phyloP scores from a whole-genome alignment of 805 yeast genomes.

The Nakazawaea holstii region DNA sequence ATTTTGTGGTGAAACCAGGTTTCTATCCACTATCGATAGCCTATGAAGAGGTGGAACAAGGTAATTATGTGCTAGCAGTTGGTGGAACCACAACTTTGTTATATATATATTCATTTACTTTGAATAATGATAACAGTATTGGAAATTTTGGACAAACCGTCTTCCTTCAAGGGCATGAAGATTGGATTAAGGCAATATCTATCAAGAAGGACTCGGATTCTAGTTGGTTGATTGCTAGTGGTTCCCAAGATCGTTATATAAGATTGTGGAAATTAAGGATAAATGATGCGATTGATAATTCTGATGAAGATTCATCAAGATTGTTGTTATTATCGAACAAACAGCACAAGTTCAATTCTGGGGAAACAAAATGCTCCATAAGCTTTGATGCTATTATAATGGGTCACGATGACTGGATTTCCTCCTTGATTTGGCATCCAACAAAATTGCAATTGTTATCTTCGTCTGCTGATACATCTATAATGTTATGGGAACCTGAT shows the following conservation, averaged over 20 bases:
- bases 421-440: slow-evolving; percentile 80
- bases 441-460: slow-evolving; percentile 59
- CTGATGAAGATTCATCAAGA: slow-evolving; percentile 48
- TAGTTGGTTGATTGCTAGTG: slow-evolving; percentile 72
- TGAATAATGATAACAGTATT: slow-evolving; percentile 12
- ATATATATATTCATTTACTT: slow-evolving; percentile 45
- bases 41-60: slow-evolving; percentile 23
- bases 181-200: slow-evolving; percentile 81
- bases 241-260: slow-evolving; percentile 89
- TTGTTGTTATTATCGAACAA: slow-evolving; percentile 62
- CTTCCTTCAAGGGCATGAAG: slow-evolving; percentile 83
- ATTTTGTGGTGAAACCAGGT: slow-evolving; percentile 34
- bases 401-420: slow-evolving; percentile 99
- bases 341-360: slow-evolving; percentile 53
- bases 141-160: slow-evolving; percentile 36
- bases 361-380: slow-evolving; percentile 42
- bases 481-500: slow-evolving; percentile 94
- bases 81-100: slow-evolving; percentile 65
- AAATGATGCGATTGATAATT: slow-evolving; percentile 49
- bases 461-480: slow-evolving; percentile 87
- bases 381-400: slow-evolving; percentile 88
- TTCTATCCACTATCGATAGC: slow-evolving; percentile 43
- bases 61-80: slow-evolving; percentile 48
- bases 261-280: slow-evolving; percentile 77
- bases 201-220: slow-evolving; percentile 46